These are phyloP conservation scores for Aspergillus udagawae DNA, from an alignment of 2,329 filamentous ascomycete species.

Conservation along the genomic window DNA sequence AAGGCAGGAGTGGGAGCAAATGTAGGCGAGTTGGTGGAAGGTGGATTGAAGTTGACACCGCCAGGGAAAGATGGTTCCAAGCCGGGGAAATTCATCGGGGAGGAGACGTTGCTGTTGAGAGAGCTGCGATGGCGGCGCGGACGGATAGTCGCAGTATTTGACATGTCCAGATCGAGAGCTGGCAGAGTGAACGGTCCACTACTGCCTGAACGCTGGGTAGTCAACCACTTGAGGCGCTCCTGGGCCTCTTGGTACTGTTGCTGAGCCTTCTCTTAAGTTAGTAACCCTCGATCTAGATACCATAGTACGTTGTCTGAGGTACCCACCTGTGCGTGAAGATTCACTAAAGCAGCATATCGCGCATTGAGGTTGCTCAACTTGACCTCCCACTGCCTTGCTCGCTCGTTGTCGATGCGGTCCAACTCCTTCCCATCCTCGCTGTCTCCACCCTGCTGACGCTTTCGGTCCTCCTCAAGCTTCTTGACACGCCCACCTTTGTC, in stretches of 20 bases:
- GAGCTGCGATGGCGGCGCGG: slow-evolving; percentile 46
- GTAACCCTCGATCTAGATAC: not conserved
- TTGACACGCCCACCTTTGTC: slow-evolving; percentile 60
- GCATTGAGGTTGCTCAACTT: slow-evolving; percentile 41
- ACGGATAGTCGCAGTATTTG: slow-evolving; percentile 37
- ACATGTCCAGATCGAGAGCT: slow-evolving; percentile 40
- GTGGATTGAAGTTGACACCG: slow-evolving; percentile 45
- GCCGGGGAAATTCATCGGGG: slow-evolving; percentile 39
- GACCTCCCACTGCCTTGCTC: slow-evolving; percentile 45
- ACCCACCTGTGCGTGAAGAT: slow-evolving; percentile 36
- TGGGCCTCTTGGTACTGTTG: slow-evolving; percentile 45
- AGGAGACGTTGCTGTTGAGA: slow-evolving; percentile 45
- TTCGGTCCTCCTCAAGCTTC: slow-evolving; percentile 56
- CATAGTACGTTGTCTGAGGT: not conserved
- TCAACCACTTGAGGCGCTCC: slow-evolving; percentile 43
- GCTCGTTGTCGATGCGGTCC: slow-evolving; percentile 47
- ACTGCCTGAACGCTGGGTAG: slow-evolving; percentile 33
- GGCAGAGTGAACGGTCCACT: slow-evolving; percentile 40
- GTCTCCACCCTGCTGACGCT: slow-evolving; percentile 46
- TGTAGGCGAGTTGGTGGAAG: slow-evolving; percentile 50
- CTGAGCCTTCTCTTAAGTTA: slow-evolving; percentile 26
- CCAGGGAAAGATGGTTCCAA: slow-evolving; percentile 38
- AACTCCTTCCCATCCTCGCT: slow-evolving; percentile 50
- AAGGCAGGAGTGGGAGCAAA: slow-evolving; percentile 51
- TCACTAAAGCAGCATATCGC: slow-evolving; percentile 41